A percentile compares a stretch with the other conserved stretches of the same genome.
phyloP scores from a whole-genome alignment of 2,329 filamentous ascomycete species.

The Dothiorella sarmentorum region DNA sequence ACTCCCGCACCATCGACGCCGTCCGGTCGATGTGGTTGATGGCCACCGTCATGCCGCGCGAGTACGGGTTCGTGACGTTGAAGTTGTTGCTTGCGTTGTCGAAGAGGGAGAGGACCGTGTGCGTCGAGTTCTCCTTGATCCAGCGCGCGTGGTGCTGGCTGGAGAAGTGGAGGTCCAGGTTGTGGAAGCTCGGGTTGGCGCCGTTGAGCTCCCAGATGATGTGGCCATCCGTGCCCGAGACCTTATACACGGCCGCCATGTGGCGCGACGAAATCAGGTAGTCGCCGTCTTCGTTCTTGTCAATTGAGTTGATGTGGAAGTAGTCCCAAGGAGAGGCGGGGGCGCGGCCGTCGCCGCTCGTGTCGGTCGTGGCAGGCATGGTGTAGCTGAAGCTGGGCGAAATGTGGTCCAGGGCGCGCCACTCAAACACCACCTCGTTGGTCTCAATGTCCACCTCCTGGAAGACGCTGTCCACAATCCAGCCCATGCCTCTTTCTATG shows the following conservation, averaged over 20 bases:
- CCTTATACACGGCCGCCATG: constrained; percentile 21
- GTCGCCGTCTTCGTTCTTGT: constrained; percentile 30
- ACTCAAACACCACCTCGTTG: constrained; percentile 56
- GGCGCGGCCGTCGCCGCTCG: constrained; percentile 44
- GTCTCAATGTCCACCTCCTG: constrained; percentile 56
- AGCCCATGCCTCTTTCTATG: constrained; percentile 44
- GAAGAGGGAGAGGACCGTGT: constrained; percentile 19
- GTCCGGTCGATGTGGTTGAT: constrained; percentile 45
- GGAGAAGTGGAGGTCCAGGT: constrained; percentile 21
- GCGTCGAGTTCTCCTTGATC: constrained; percentile 21
- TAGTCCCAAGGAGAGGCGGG: constrained; percentile 51
- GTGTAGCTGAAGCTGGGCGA: constrained; percentile 49
- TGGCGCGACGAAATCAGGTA: constrained; percentile 25
- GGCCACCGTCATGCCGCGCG: constrained; percentile 46
- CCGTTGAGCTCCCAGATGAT: constrained; percentile 30
- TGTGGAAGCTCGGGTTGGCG: constrained; percentile 42
- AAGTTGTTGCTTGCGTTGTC: constrained; percentile 27
- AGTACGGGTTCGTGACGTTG: constrained; percentile 22
- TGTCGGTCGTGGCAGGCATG: constrained; percentile 40
- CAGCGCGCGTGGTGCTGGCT: constrained; percentile 22
- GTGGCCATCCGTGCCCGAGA: constrained; percentile 18
- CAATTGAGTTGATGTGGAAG: constrained; percentile 53
- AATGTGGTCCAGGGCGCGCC: constrained; percentile 57
- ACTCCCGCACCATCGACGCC: constrained; percentile 46
- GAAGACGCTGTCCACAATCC: constrained; percentile 52